Percentiles rank a stretch among this genome's conserved stretches.
These are phyloP conservation scores for Henckelia pumila DNA, from an alignment of 257 asterid species.

Conservation along the genomic window DNA sequence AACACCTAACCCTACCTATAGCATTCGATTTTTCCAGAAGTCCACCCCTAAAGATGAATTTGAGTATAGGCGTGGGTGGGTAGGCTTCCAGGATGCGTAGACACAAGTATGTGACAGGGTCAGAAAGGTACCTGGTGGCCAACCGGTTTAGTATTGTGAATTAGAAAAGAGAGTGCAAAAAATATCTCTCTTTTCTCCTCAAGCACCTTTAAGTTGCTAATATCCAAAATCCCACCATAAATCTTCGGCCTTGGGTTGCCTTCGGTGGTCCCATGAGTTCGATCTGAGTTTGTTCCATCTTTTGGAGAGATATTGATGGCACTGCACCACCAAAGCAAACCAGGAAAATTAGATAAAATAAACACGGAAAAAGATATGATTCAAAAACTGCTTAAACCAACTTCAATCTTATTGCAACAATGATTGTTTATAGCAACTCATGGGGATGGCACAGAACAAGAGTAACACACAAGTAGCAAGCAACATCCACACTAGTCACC, in stretches of 20 bases:
- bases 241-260: constrained; percentile 47
- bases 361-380: neutral
- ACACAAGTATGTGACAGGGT: neutral
- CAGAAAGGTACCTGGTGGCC: constrained; percentile 80
- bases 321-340: constrained; percentile 36
- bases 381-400: neutral
- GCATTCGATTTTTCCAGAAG: neutral
- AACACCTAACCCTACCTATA: neutral
- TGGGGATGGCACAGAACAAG: neutral
- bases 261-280: constrained; percentile 37
- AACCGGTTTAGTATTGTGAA: constrained; percentile 90
- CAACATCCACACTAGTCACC: neutral
- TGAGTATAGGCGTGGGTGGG: neutral
- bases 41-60: neutral
- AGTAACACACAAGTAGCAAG: neutral
- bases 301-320: constrained; percentile 29
- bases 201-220: constrained; percentile 65
- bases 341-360: constrained; percentile 5
- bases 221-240: constrained; percentile 65
- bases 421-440: neutral
- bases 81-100: neutral
- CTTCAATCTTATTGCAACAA: neutral
- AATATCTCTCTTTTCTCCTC: constrained; percentile 78
- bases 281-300: constrained; percentile 44
- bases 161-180: constrained; percentile 73